Conservation (phyloP, 2,329 filamentous ascomycete species). For the Exophiala alcalophila region DNA sequence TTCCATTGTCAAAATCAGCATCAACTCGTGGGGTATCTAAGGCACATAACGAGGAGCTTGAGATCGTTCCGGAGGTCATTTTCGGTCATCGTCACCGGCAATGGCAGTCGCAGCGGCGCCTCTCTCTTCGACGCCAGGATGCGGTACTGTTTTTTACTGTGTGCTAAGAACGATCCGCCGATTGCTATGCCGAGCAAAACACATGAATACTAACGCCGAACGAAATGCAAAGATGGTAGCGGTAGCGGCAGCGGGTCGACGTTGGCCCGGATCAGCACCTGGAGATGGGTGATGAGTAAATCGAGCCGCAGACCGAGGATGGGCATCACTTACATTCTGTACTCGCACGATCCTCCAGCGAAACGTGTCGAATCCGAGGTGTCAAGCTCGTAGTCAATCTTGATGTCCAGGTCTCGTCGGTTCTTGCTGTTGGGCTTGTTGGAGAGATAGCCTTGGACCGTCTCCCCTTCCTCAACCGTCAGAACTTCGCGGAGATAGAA, state of each 20-base stretch:
- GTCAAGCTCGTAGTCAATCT: constrained; percentile 75
- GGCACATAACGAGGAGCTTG: constrained; percentile 48
- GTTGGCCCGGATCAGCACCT: constrained; percentile 19
- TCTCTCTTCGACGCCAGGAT: background rate
- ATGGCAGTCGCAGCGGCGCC: too few species aligned
- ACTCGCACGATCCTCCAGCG: constrained; percentile 68
- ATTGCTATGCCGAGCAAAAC: constrained; percentile 29
- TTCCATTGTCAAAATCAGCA: constrained; percentile 43
- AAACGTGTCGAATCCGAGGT: constrained; percentile 69
- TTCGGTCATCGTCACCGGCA: constrained; percentile 33
- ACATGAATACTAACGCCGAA: constrained; percentile 13
- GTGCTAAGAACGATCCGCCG: too few species aligned
- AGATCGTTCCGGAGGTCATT: constrained; percentile 31
- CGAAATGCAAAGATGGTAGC: background rate
- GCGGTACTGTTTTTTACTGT: too few species aligned
- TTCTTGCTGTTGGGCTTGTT: constrained; percentile 94
- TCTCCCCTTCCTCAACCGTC: constrained; percentile 84
- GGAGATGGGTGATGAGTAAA: constrained; percentile 6
- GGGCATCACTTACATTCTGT: constrained; percentile 58
- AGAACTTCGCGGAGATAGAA: constrained; percentile 95
- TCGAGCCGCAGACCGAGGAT: background rate
- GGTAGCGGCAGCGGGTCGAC: background rate
- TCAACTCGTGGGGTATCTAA: constrained; percentile 52
- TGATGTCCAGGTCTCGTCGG: constrained; percentile 89
- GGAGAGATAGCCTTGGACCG: constrained; percentile 67